These are phyloP conservation scores for Aspergillus sp. DNA, from an alignment of 2,329 filamentous ascomycete species.

Conservation along the genomic window DNA sequence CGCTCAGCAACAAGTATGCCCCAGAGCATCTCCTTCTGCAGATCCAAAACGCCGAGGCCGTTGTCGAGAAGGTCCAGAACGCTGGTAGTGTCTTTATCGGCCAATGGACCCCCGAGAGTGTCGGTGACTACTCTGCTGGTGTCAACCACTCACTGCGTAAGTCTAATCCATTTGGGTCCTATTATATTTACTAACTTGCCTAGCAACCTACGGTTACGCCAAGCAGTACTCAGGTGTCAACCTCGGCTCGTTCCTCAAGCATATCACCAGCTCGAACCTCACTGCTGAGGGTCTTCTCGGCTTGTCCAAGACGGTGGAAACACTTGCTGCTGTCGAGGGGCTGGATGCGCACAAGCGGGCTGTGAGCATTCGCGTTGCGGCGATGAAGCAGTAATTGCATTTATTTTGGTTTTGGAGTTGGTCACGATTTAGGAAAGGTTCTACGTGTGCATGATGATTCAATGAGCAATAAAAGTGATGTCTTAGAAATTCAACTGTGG, in stretches of 20 bases:
- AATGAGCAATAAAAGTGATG: slow-evolving; percentile 12
- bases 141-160: slow-evolving; percentile 97
- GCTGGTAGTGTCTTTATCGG: slow-evolving; percentile 96
- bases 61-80: slow-evolving; percentile 80
- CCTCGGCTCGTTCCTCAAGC: slow-evolving; percentile 92
- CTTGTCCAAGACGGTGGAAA: slow-evolving; percentile 88
- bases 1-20: slow-evolving; percentile 87
- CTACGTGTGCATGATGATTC: slow-evolving; percentile 11
- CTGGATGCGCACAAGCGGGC: slow-evolving; percentile 86
- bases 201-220: slow-evolving; percentile 95
- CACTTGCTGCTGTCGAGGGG: slow-evolving; percentile 89
- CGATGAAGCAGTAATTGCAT: slow-evolving; percentile 31
- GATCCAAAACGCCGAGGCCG: slow-evolving; percentile 70
- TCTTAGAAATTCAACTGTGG: slow-evolving; percentile 12
- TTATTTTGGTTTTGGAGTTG: neutral
- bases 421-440: slow-evolving; percentile 8
- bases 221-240: slow-evolving; percentile 99
- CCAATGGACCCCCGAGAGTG: slow-evolving; percentile 94
- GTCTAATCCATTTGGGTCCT: slow-evolving; percentile 39
- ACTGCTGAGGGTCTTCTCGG: slow-evolving; percentile 81
- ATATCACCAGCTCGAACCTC: slow-evolving; percentile 92
- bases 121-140: slow-evolving; percentile 96
- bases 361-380: slow-evolving; percentile 63
- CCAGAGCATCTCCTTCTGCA: slow-evolving; percentile 96
- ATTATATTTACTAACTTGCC: slow-evolving; percentile 22